Evolutionary conservation across 345 rosid species (phyloP).

Genomic region (Moricandia arvensis): DNA sequence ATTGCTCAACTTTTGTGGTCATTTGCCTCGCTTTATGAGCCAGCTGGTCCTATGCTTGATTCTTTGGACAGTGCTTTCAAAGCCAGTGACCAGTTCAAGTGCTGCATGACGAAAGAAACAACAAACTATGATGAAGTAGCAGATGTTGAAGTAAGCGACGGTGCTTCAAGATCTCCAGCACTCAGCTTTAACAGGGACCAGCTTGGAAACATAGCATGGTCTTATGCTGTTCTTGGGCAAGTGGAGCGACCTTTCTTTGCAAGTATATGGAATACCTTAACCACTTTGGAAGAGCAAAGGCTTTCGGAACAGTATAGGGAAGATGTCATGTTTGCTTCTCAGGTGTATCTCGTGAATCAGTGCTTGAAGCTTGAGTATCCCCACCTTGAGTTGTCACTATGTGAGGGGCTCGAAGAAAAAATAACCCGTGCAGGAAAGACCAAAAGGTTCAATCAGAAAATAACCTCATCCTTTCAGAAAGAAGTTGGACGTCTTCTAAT

Average conservation of each 20-base stretch:
- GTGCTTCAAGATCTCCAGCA: conserved; percentile 38
- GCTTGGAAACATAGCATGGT: conserved; percentile 95
- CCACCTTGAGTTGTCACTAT: conserved; percentile 64
- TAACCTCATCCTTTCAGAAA: conserved; percentile 83
- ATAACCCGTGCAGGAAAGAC: conserved; percentile 67
- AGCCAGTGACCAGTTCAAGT: conserved; percentile 46
- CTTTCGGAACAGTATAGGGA: conserved; percentile 88
- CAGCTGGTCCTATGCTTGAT: conserved; percentile 65
- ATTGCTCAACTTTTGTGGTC: conserved; percentile 92
- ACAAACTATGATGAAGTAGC: conserved; percentile 17
- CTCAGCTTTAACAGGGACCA: conserved; percentile 76
- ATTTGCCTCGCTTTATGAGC: conserved; percentile 75
- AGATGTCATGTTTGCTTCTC: conserved; percentile 88
- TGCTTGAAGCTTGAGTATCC: conserved; percentile 83
- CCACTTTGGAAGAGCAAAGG: conserved; percentile 65
- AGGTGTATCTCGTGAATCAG: conserved; percentile 77
- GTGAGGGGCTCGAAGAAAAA: conserved; percentile 59
- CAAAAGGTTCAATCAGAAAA: conserved; percentile 81
- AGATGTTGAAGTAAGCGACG: conserved; percentile 34
- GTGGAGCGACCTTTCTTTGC: conserved; percentile 66
- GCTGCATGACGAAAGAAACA: conserved; percentile 39
- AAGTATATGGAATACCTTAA: conserved; percentile 58
- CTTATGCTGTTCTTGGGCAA: conserved; percentile 86
- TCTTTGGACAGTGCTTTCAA: conserved; percentile 66
- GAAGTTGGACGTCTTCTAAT: conserved; percentile 83